Percentiles rank a stretch among this genome's conserved stretches.
Evolutionary conservation across 1,284 basidiomycete genomes (phyloP).

Genomic region (Ceratobasidium sp.): DNA sequence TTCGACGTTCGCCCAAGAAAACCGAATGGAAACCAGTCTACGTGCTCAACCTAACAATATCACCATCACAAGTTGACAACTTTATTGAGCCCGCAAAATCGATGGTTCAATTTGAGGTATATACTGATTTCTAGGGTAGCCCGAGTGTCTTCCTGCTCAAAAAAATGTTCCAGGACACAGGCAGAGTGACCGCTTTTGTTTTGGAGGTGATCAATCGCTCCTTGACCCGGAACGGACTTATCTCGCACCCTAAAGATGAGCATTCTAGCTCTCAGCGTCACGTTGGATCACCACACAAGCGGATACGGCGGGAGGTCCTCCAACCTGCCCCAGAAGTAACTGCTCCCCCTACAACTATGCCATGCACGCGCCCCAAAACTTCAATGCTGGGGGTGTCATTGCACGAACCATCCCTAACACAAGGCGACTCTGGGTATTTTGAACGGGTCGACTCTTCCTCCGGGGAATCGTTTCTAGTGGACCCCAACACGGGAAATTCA

Average conservation of each 20-base stretch:
- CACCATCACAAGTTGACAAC: conserved; percentile 77
- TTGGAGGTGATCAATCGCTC: conserved; percentile 73
- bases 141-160: neutral
- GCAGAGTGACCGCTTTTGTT: conserved; percentile 61
- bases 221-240: conserved; percentile 75
- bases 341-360: neutral
- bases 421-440: conserved; percentile 49
- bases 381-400: neutral
- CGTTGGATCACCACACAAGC: conserved; percentile 11
- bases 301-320: neutral
- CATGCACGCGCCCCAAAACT: neutral
- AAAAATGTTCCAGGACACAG: conserved; percentile 18
- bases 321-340: neutral
- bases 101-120: conserved; percentile 75
- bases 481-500: conserved; percentile 53
- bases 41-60: conserved; percentile 79
- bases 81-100: conserved; percentile 82
- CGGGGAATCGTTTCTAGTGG: conserved; percentile 58
- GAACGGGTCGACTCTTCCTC: conserved; percentile 73
- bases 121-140: neutral
- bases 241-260: conserved; percentile 47
- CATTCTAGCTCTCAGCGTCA: neutral
- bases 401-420: too few relatives aligned
- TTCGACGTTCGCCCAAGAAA: conserved; percentile 80
- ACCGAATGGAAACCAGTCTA: conserved; percentile 83